Evolutionary conservation across 352 stramenopile species (phyloP).

Genomic region (Blastocystis sp.): DNA sequence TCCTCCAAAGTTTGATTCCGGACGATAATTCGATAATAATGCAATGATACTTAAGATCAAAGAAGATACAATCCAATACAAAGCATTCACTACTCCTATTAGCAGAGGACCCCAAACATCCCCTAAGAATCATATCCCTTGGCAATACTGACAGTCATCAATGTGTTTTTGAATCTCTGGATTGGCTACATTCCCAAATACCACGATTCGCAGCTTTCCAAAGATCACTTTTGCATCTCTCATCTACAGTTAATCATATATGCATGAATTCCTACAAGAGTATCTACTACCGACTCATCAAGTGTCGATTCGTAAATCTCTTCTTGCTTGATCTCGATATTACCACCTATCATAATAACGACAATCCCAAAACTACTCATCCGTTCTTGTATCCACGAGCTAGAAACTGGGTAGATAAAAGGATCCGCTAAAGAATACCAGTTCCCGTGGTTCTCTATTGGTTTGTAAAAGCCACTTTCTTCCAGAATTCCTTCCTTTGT

Average conservation of each 20-base stretch:
- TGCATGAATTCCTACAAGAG: not conserved
- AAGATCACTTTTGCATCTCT: not conserved
- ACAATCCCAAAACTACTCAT: not conserved
- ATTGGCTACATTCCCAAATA: slow-evolving; percentile 16
- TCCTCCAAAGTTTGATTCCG: not conserved
- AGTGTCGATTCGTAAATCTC: slow-evolving; percentile 7
- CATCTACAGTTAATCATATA: not conserved
- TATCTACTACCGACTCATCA: slow-evolving; percentile 18
- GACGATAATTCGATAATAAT: not conserved
- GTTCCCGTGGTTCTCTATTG: too few relatives aligned
- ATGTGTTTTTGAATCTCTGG: slow-evolving; percentile 28
- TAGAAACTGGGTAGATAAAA: too few relatives aligned
- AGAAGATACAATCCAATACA: not conserved
- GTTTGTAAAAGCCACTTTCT: too few relatives aligned
- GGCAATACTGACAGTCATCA: not conserved
- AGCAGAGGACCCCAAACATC: slow-evolving; percentile 35
- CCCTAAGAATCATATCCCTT: not conserved
- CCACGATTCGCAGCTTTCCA: slow-evolving; percentile 18
- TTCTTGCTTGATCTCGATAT: not conserved
- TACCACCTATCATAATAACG: not conserved
- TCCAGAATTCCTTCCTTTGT: too few relatives aligned
- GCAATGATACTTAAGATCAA: not conserved
- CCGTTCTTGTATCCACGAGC: too few relatives aligned
- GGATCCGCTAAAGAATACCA: too few relatives aligned
- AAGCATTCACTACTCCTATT: not conserved